Evolutionary conservation across 75 land plant genomes (phyloP), one percentile per base, ranked within the genome.

Genomic region (Selaginella tamariscina): DNA sequence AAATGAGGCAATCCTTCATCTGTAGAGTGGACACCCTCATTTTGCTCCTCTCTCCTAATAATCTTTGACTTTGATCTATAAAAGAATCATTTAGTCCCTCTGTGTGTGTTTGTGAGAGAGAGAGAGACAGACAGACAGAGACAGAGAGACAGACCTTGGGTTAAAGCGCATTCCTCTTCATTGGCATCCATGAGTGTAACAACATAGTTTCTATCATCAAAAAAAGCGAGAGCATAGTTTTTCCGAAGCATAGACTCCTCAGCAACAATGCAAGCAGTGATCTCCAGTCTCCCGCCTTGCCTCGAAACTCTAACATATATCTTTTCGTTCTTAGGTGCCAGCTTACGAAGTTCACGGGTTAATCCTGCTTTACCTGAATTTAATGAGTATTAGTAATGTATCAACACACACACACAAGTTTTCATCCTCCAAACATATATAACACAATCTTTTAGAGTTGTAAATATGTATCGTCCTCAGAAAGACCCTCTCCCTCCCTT

Each of bases 1-100:
- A 32, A 9, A 88, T 83, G 23, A 59, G 18, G 26, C 62, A 59
- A 32, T 77, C 82, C 56, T 84, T 88, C 65, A 84, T 85, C 56
- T 77, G 75, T 30, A 85, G 69, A 68, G 70, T 74, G 18, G 85
- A 65, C 26, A 64, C 72, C 56, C 55, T 55, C 31, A 82, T n/a
- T 27, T 72, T 80, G 32, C 70, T 71, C 33, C 67, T 71, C 8
- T 1, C 72, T 49, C 75, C 64, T 56, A 72, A 75, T 70, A 72
- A 62, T 31, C 67, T 77, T 72, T 71, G 31, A 28, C 22, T 22
- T 18, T 39, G 49, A 15, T 39, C 49, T 39, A 30, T 54, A n/a
- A 64, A 13, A 63, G 31, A 77, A 54, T 66, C 54, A 32, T 26
- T 44, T 1, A 56, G 29, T 27, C 49, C 21, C 30, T 26, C 54